These are phyloP conservation scores for Carallia pectinifolia DNA, from an alignment of 345 rosid species.

Conservation along the genomic window DNA sequence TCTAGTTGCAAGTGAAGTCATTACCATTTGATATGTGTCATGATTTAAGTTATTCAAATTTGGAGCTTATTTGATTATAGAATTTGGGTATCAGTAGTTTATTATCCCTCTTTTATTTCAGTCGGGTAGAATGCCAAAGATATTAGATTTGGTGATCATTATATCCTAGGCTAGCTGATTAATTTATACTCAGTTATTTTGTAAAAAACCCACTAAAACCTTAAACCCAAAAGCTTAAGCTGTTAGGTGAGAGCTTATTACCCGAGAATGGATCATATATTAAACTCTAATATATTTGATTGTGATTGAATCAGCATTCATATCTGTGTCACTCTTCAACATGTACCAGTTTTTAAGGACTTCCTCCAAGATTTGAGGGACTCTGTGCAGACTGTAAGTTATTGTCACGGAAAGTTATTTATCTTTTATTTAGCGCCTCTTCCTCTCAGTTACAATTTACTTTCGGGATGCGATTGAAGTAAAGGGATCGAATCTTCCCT, in stretches of 20 bases:
- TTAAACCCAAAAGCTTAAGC: no score
- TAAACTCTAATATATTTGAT: constrained; percentile 2
- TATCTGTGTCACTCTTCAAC: constrained; percentile 87
- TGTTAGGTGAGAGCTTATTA: no score
- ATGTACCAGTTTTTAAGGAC: constrained; percentile 52
- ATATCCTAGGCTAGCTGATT: neutral
- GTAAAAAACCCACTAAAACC: no score
- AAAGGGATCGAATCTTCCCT: neutral
- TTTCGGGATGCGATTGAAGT: neutral
- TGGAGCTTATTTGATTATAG: neutral
- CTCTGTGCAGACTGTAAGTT: constrained; percentile 71
- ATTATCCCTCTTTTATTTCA: neutral
- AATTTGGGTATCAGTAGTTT: neutral
- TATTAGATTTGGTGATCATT: neutral
- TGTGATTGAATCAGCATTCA: constrained; percentile 62
- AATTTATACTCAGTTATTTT: no score
- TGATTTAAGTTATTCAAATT: neutral
- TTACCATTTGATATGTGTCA: neutral
- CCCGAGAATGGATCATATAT: neutral
- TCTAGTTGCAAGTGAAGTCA: neutral
- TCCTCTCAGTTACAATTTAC: neutral
- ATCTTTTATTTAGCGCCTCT: neutral
- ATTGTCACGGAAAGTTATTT: neutral
- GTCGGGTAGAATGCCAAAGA: neutral
- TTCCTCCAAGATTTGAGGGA: constrained; percentile 72